These are phyloP conservation scores for Amaranthus palmeri DNA, from an alignment of 148 eudicot genomes.

Conservation along the genomic window DNA sequence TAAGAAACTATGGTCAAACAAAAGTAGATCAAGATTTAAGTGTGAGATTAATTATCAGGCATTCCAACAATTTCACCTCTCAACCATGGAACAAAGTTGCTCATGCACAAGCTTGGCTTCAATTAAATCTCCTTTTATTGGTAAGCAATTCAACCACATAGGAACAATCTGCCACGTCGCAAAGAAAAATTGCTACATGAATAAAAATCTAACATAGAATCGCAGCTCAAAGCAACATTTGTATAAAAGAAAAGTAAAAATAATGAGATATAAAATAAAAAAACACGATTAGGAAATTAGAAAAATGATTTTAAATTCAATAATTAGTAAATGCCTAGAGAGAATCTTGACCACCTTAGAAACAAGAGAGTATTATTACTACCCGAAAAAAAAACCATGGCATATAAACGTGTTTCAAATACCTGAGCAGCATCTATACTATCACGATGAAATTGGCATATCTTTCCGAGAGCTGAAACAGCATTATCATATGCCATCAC, in stretches of 20 bases:
- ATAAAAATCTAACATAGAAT: slow-evolving; percentile 1
- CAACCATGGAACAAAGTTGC: slow-evolving; percentile 43
- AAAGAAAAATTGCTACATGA: not conserved
- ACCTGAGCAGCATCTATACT: slow-evolving; percentile 41
- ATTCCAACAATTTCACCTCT: slow-evolving; percentile 25
- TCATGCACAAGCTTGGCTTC: slow-evolving; percentile 53
- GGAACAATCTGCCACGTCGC: slow-evolving; percentile 33
- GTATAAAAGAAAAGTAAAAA: not conserved
- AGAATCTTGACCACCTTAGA: not conserved
- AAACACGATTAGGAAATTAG: too few species aligned
- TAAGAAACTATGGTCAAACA: too few species aligned
- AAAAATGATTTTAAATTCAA: too few species aligned
- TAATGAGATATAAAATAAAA: too few species aligned
- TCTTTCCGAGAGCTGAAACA: slow-evolving; percentile 48
- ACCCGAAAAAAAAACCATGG: not conserved
- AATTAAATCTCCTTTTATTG: slow-evolving; percentile 37
- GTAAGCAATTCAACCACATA: slow-evolving; percentile 40
- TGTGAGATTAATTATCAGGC: too few species aligned
- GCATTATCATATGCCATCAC: slow-evolving; percentile 49
- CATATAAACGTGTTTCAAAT: not conserved
- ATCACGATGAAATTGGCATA: slow-evolving; percentile 45
- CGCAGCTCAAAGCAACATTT: not conserved
- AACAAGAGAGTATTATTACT: not conserved
- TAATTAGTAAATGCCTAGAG: too few species aligned
- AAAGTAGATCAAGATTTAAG: too few species aligned